A percentile compares a stretch with the other conserved stretches of the same genome.
phyloP scores from a whole-genome alignment of 2,329 filamentous ascomycete genomes.

The Raffaelea arxii region DNA sequence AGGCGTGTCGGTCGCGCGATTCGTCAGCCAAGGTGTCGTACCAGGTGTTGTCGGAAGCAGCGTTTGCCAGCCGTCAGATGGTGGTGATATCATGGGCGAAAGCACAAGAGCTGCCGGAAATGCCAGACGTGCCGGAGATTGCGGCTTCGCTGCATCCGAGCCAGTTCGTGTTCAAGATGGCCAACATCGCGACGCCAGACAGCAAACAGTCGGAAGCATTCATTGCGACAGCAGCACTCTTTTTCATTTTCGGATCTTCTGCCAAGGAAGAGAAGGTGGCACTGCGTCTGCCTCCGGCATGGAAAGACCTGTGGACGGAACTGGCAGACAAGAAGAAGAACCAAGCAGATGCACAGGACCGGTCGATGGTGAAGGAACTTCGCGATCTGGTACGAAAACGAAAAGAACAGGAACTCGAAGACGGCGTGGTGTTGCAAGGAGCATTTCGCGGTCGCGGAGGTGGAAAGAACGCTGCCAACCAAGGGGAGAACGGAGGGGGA shows the following conservation, averaged over 20 bases:
- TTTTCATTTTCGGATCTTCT: constrained; percentile 68
- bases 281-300: constrained; percentile 65
- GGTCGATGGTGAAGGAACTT: constrained; percentile 56
- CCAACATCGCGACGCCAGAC: constrained; percentile 62
- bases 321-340: constrained; percentile 62
- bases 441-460: constrained; percentile 58
- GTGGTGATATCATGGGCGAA: constrained; percentile 74
- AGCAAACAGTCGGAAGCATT: constrained; percentile 77
- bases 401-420: constrained; percentile 58
- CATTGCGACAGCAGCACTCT: constrained; percentile 71
- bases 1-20: constrained; percentile 79
- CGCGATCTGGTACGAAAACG: constrained; percentile 60
- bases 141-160: constrained; percentile 36
- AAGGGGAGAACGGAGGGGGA: constrained; percentile 32
- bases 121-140: constrained; percentile 30
- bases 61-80: constrained; percentile 67
- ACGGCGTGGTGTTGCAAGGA: constrained; percentile 66
- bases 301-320: constrained; percentile 81
- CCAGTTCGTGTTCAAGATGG: constrained; percentile 63
- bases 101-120: constrained; percentile 41
- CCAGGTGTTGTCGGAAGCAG: constrained; percentile 59
- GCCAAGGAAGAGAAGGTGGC: constrained; percentile 79
- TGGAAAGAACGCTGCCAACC: constrained; percentile 36
- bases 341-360: constrained; percentile 60
- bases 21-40: constrained; percentile 57